These are phyloP conservation scores for Neurospora sp. DNA, from an alignment of 495 filamentous ascomycete genomes.

Conservation along the genomic window DNA sequence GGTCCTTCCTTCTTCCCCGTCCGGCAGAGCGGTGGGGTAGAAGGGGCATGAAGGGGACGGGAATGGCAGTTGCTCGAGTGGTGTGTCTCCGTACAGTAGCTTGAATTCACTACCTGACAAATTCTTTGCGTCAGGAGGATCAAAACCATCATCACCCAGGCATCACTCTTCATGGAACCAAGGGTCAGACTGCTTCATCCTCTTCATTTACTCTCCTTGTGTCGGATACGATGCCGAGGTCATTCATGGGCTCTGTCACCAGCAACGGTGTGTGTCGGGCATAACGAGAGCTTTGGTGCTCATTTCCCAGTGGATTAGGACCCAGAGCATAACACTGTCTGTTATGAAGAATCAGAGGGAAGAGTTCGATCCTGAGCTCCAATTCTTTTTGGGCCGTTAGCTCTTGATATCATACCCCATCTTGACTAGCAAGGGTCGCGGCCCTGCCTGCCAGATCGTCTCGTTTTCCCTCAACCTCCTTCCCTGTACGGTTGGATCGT, in stretches of 20 bases:
- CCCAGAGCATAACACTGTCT: constrained; percentile 13
- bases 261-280: neutral
- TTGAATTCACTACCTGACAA: neutral
- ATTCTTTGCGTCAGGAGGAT: neutral
- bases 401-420: constrained; percentile 19
- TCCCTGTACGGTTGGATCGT: constrained; percentile 43
- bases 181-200: neutral
- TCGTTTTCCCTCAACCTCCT: constrained; percentile 39
- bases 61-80: neutral
- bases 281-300: neutral
- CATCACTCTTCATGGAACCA: neutral
- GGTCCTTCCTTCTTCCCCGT: constrained; percentile 7
- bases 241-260: neutral
- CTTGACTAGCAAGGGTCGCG: constrained; percentile 18
- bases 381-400: neutral
- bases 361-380: neutral
- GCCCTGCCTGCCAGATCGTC: constrained; percentile 33
- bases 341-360: constrained; percentile 8
- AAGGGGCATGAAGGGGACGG: neutral
- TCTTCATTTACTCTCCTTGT: neutral
- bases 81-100: neutral
- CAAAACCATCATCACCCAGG: neutral
- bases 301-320: neutral
- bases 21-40: constrained; percentile 10
- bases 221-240: neutral